Base-by-base conservation (phyloP, 148 eudicot species). In the Fallopia convolvulus region DNA sequence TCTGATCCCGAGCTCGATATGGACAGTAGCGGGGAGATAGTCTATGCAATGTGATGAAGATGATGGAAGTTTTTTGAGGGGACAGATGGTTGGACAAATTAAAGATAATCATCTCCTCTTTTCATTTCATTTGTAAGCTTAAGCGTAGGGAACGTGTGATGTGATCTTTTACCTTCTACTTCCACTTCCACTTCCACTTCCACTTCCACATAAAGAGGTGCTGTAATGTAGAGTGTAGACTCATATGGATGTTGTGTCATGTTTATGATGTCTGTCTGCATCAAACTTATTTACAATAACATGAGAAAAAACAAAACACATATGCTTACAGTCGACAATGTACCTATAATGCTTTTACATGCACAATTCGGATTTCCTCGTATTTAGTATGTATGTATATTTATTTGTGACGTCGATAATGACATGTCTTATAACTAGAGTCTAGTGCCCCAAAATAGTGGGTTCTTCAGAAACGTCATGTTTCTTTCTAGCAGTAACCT, bases 11-110 rank as follows among this genome's bases (percentile, higher is more conserved):
- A 93, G 77, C 96, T 93, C 65, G 98, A 93, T 77, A 26, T 90
- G 10, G 96, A 91, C 74, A 93, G 98, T 71, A 93, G 98, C n/a
- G 98, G 98, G 44, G 98, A 93, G 81, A 82, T 93, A 9, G 84
- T 93, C 4, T 93, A 90, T 75, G 95, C 95, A 52, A 88, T 91
- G 86, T 91, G 75, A 72, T 14, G 18, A 65, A 65, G 41, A 15
- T 36, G 44, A 33, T 21, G 8, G 21, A 1, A 8, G 46, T 42
- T 60, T 7, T 60, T 20, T 14, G 4, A 7, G 9, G 14, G 5
- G 14, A 3, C 14, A 11, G 15, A 26, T 30, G 17, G 12, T 9
- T 26, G 5, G 3, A 26, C 4, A 63, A 12, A 63, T n/a, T n/a
- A n/a, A n/a, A n/a, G 1, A 12, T 8, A 8, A 1, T 56, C 26